These are phyloP conservation scores for Epichloe coenophiala DNA, from an alignment of 2,329 filamentous ascomycete species.

Conservation along the genomic window DNA sequence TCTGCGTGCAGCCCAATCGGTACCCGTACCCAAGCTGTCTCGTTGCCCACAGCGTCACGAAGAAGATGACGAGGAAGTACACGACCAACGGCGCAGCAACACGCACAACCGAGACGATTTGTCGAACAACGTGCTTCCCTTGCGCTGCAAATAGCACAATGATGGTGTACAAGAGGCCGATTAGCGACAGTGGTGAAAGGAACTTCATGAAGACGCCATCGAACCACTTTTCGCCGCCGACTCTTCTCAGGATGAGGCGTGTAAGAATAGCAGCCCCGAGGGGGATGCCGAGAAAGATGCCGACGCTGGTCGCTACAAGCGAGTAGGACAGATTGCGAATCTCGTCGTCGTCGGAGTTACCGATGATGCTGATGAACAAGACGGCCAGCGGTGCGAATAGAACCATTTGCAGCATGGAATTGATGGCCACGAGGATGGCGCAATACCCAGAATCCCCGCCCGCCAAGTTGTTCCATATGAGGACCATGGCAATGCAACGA, in stretches of 20 bases:
- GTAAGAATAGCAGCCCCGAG: slow-evolving; percentile 67
- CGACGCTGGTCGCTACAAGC: slow-evolving; percentile 65
- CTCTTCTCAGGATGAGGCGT: slow-evolving; percentile 43
- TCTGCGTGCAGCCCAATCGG: slow-evolving; percentile 57
- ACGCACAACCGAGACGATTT: slow-evolving; percentile 70
- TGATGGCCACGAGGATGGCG: slow-evolving; percentile 63
- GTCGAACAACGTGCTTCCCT: slow-evolving; percentile 61
- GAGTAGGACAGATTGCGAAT: slow-evolving; percentile 38
- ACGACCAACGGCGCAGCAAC: slow-evolving; percentile 71
- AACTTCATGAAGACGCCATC: slow-evolving; percentile 55
- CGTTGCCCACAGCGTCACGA: slow-evolving; percentile 48
- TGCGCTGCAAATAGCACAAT: slow-evolving; percentile 76
- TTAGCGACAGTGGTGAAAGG: slow-evolving; percentile 59
- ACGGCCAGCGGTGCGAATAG: slow-evolving; percentile 57
- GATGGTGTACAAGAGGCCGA: slow-evolving; percentile 80
- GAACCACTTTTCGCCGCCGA: slow-evolving; percentile 48
- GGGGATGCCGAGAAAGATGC: slow-evolving; percentile 74
- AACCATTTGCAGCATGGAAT: slow-evolving; percentile 62
- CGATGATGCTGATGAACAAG: slow-evolving; percentile 58
- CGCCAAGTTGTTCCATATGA: slow-evolving; percentile 59
- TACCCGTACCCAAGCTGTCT: slow-evolving; percentile 63
- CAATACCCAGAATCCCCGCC: slow-evolving; percentile 72
- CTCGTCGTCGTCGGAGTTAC: slow-evolving; percentile 23
- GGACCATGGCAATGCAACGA: slow-evolving; percentile 75
- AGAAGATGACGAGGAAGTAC: slow-evolving; percentile 69